phyloP scores from a whole-genome alignment of 495 filamentous ascomycete species.

The Hypoxylon lienhwacheense region DNA sequence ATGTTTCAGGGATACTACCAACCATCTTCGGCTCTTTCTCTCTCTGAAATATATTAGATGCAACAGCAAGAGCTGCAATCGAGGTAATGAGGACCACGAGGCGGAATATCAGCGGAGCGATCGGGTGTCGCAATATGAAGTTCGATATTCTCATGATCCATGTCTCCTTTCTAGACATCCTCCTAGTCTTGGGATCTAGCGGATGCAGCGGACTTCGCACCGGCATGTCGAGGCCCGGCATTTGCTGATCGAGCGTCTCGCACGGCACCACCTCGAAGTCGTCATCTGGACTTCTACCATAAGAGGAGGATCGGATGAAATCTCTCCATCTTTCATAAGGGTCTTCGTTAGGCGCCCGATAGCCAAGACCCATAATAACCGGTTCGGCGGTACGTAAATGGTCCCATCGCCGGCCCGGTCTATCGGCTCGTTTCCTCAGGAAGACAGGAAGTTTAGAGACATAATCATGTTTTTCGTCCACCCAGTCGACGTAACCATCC shows the following conservation, averaged over 20 bases:
- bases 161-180: constrained; percentile 50
- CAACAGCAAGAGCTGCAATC: constrained; percentile 76
- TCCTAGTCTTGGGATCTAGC: constrained; percentile 37
- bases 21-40: constrained; percentile 44
- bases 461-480: constrained; percentile 38
- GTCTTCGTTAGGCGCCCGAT: constrained; percentile 35
- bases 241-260: constrained; percentile 49
- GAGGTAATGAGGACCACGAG: constrained; percentile 82
- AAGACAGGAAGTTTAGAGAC: constrained; percentile 39
- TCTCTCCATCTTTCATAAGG: constrained; percentile 51
- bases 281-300: constrained; percentile 50
- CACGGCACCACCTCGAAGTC: constrained; percentile 48
- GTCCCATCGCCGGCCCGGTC: constrained; percentile 58
- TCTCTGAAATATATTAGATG: constrained; percentile 70
- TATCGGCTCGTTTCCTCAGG: constrained; percentile 39
- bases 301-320: constrained; percentile 55
- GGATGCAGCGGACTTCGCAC: constrained; percentile 58
- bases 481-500: constrained; percentile 57
- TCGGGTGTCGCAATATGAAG: constrained; percentile 71
- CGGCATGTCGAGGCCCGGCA: constrained; percentile 52
- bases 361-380: constrained; percentile 55
- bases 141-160: constrained; percentile 49
- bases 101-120: constrained; percentile 83
- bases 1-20: constrained; percentile 54
- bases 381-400: constrained; percentile 57